Conservation (phyloP, 805 yeast species). For the Cyberlindnera sargentensis region DNA sequence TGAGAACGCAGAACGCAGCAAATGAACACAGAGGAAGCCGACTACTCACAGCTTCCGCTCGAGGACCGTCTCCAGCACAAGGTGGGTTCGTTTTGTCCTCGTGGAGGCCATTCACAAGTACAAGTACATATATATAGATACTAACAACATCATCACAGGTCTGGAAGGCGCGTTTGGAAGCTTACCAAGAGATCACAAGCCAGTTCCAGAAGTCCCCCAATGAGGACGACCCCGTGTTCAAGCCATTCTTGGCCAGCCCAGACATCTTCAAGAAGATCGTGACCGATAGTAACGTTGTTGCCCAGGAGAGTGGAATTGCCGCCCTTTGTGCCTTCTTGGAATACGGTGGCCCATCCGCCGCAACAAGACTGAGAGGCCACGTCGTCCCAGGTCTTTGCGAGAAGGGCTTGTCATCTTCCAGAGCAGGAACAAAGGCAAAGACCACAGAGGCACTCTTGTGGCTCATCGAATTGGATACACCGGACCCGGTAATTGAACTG, state of each 20-base stretch:
- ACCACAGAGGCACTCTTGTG: slow-evolving; percentile 55
- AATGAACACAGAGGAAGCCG: slow-evolving; percentile 16
- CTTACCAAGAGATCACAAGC: slow-evolving; percentile 60
- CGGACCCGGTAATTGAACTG: slow-evolving; percentile 61
- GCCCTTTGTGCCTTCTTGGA: slow-evolving; percentile 49
- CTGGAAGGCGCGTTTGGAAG: slow-evolving; percentile 84
- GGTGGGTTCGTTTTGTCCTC: slow-evolving; percentile 25
- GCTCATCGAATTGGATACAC: slow-evolving; percentile 58
- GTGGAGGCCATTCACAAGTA: not conserved
- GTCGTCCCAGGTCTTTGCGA: slow-evolving; percentile 57
- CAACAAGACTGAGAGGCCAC: slow-evolving; percentile 33
- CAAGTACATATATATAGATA: slow-evolving; percentile 1
- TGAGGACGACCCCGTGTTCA: slow-evolving; percentile 50
- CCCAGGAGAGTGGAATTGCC: slow-evolving; percentile 75
- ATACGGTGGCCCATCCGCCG: slow-evolving; percentile 43
- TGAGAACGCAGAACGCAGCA: no score
- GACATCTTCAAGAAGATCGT: slow-evolving; percentile 52
- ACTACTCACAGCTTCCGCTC: slow-evolving; percentile 18
- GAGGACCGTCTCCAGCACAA: slow-evolving; percentile 41
- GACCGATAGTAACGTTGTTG: slow-evolving; percentile 80
- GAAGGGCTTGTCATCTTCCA: slow-evolving; percentile 70
- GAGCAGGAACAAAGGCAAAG: slow-evolving; percentile 66
- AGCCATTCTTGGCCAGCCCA: slow-evolving; percentile 43
- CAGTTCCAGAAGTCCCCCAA: slow-evolving; percentile 46
- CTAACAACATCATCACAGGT: slow-evolving; percentile 14